A percentile compares a stretch with the other conserved stretches of the same genome.
phyloP scores from a whole-genome alignment of 2,329 filamentous ascomycete species.

The Chaetomium sp. region DNA sequence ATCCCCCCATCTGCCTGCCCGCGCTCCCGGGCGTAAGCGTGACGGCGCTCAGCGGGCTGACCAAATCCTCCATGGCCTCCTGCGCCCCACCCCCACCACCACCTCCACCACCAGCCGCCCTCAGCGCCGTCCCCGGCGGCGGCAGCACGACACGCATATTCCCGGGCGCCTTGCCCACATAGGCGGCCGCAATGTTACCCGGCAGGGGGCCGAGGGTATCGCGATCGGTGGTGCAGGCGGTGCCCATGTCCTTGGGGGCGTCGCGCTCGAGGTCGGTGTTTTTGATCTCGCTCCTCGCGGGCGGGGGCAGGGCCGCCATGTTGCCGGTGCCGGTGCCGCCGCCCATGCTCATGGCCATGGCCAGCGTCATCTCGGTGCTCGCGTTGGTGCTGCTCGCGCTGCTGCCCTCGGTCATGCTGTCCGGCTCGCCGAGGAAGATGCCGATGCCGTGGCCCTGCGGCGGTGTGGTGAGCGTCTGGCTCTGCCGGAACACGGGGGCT shows the following conservation, averaged over 20 bases:
- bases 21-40: slow-evolving; percentile 28
- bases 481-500: background rate
- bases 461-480: background rate
- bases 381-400: slow-evolving; percentile 31
- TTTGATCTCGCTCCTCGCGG: background rate
- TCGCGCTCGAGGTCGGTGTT: background rate
- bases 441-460: slow-evolving; percentile 3
- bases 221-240: background rate
- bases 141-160: slow-evolving; percentile 12
- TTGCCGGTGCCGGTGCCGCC: background rate
- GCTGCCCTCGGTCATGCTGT: slow-evolving; percentile 39
- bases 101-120: background rate
- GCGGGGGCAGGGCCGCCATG: too few relatives aligned
- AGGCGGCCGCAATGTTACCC: background rate
- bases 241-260: background rate
- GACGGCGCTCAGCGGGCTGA: slow-evolving; percentile 30
- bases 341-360: background rate
- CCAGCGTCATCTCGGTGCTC: slow-evolving; percentile 14
- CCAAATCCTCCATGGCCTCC: slow-evolving; percentile 28
- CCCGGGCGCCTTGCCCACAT: background rate
- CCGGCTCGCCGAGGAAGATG: slow-evolving; percentile 27
- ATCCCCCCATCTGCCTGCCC: background rate
- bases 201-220: background rate
- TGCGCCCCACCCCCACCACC: background rate
- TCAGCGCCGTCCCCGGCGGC: background rate